Evolutionary conservation across 345 rosid genomes (phyloP), one percentile per base, ranked within the genome.

Genomic region (Acer negundo): DNA sequence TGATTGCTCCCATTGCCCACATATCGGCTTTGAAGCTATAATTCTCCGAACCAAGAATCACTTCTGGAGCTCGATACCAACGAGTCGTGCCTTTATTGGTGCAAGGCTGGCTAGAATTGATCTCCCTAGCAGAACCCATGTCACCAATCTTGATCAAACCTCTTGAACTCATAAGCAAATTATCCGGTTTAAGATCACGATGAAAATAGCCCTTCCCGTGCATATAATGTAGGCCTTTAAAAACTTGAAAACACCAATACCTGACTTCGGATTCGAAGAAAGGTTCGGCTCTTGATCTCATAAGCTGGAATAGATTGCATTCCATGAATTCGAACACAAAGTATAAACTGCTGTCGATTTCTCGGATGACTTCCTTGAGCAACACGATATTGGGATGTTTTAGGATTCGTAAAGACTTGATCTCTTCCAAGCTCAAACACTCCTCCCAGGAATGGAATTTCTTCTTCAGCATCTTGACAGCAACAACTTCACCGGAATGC

Each of bases 1-100:
- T 82, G 16, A 85, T 87, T 22, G 87, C 90, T 64, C 89, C 90
- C 87, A 87, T 82, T 40, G 90, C 85, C 90, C 90, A 85, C 86
- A 87, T 87, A 79, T 87, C 90, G 76, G 86, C 91, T 80, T 87
- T 82, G 23, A 87, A 82, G 61, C 75, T 58, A 38, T 81, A 88
- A 0, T 62, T 22, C 24, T 55, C 35, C 15, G 85, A 75, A 16
- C 68, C 79, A 51, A 88, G 85, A 7, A 86, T 62, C 71, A 86
- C 81, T 75, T 88, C 91, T 1, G 91, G 88, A 16, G 91, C 89
- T 47, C 88, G 78, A 58, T 88, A 88, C 88, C 87, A 84, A 12
- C 85, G 88, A 0, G 91, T 86, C 9, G 83, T 74, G 22, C 83
- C 91, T 69, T 81, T 80, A 19, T 75, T 78, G 0, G 88, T 81